Percentiles rank a stretch among this genome's conserved stretches.
phyloP scores from a whole-genome alignment of 805 yeast species.

The Kodamaea restingae region DNA sequence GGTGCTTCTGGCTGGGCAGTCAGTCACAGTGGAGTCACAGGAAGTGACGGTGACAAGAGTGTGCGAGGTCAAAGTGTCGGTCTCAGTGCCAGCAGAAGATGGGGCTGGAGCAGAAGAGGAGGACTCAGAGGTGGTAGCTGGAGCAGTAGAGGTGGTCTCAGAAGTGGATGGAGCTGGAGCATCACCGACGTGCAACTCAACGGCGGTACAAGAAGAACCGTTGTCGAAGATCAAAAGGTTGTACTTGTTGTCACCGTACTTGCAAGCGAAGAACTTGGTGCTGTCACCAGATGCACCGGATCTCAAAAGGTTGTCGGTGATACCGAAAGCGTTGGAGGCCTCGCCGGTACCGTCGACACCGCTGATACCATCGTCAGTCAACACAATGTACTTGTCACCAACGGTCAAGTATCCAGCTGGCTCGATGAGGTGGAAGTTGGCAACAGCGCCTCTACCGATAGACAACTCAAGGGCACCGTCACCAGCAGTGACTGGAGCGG shows the following conservation, averaged over 20 bases:
- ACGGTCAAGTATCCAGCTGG: constrained; percentile 25
- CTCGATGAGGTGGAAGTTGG: constrained; percentile 22
- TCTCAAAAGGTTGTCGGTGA: constrained; percentile 24
- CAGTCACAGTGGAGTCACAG: constrained; percentile 22
- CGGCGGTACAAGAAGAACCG: constrained; percentile 15
- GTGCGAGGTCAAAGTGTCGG: constrained; percentile 13
- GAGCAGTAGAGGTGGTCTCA: constrained; percentile 2
- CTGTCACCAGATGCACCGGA: constrained; percentile 10
- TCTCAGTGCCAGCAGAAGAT: background rate
- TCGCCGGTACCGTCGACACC: constrained; percentile 12
- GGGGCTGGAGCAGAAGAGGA: background rate
- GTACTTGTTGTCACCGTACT: constrained; percentile 13
- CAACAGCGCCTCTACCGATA: constrained; percentile 14
- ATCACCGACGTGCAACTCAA: constrained; percentile 18
- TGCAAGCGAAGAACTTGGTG: constrained; percentile 25
- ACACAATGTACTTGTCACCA: constrained; percentile 17
- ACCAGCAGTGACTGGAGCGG: constrained; percentile 16
- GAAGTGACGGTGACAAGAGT: constrained; percentile 24
- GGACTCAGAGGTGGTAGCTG: constrained; percentile 6
- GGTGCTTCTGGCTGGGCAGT: constrained; percentile 20
- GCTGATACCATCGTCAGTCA: constrained; percentile 14
- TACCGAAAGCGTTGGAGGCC: constrained; percentile 26
- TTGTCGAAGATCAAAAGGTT: constrained; percentile 11
- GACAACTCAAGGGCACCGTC: constrained; percentile 4
- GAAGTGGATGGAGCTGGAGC: constrained; percentile 2